Percentiles rank a stretch among this genome's conserved stretches.
These are phyloP conservation scores for Tuber calosporum DNA, from an alignment of 495 filamentous ascomycete genomes.

Conservation along the genomic window DNA sequence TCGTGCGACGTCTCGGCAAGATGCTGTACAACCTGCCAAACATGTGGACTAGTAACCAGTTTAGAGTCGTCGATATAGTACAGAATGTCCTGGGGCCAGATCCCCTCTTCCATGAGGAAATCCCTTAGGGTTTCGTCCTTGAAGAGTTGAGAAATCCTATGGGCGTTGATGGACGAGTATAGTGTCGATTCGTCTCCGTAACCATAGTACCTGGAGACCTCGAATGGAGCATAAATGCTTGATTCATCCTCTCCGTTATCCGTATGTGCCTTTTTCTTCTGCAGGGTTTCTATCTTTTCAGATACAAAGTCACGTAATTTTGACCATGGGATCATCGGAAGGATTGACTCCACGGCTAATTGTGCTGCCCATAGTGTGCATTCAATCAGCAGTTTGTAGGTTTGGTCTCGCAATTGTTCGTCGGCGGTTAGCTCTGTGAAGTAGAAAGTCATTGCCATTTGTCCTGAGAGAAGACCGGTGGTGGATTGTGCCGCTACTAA, in stretches of 20 bases:
- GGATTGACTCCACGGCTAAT: conserved; percentile 19
- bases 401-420: conserved; percentile 15
- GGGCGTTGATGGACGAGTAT: background rate
- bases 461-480: conserved; percentile 24
- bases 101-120: background rate
- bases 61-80: background rate
- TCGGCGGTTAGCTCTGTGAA: conserved; percentile 18
- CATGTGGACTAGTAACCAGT: background rate
- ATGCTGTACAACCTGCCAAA: background rate
- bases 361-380: conserved; percentile 30
- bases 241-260: background rate
- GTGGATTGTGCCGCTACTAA: conserved; percentile 27
- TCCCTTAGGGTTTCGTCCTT: background rate
- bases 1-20: background rate
- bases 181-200: background rate
- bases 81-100: background rate
- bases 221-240: background rate
- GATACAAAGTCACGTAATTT: background rate
- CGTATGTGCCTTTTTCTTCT: background rate
- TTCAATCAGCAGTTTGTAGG: conserved; percentile 25
- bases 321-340: conserved; percentile 34
- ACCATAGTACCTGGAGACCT: background rate
- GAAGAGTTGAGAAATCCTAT: background rate
- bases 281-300: background rate
- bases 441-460: conserved; percentile 33